Percentiles rank a stretch among this genome's conserved stretches.
Conservation (phyloP, 805 yeast genomes). For the Candida succiphila region DNA sequence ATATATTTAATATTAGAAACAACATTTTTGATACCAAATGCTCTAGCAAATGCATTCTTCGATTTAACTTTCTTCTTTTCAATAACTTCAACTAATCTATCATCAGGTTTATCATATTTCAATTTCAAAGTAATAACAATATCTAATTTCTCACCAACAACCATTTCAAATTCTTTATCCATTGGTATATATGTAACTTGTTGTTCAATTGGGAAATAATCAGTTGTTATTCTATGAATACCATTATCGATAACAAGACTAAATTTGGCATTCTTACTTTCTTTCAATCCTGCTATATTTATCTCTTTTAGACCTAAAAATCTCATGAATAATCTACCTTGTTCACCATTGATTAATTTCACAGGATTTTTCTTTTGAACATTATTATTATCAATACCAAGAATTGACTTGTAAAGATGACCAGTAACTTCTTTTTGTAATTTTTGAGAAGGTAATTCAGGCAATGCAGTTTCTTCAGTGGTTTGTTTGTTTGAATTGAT, state of each 20-base stretch:
- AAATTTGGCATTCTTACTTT: constrained; percentile 33
- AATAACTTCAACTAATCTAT: constrained; percentile 46
- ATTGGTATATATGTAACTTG: constrained; percentile 23
- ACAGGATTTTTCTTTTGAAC: not conserved
- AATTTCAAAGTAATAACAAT: constrained; percentile 68
- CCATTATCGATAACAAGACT: constrained; percentile 68
- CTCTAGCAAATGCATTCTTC: constrained; percentile 19
- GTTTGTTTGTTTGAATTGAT: too few species aligned
- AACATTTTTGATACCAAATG: constrained; percentile 29
- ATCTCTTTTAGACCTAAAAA: constrained; percentile 36
- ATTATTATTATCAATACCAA: not conserved
- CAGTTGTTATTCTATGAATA: constrained; percentile 63
- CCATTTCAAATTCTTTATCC: constrained; percentile 71
- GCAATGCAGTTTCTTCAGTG: not conserved
- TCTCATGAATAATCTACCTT: constrained; percentile 45
- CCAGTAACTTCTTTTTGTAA: constrained; percentile 2
- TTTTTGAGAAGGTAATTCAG: not conserved
- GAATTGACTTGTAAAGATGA: constrained; percentile 1
- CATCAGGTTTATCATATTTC: constrained; percentile 39
- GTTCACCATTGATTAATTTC: constrained; percentile 18
- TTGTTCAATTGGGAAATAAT: constrained; percentile 22
- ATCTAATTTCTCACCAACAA: constrained; percentile 51
- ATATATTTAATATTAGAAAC: constrained; percentile 42
- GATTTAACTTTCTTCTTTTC: constrained; percentile 34
- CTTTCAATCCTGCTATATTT: constrained; percentile 33